Base-by-base conservation (phyloP, 2,329 filamentous ascomycete species). In the Pezicula carpinea region DNA sequence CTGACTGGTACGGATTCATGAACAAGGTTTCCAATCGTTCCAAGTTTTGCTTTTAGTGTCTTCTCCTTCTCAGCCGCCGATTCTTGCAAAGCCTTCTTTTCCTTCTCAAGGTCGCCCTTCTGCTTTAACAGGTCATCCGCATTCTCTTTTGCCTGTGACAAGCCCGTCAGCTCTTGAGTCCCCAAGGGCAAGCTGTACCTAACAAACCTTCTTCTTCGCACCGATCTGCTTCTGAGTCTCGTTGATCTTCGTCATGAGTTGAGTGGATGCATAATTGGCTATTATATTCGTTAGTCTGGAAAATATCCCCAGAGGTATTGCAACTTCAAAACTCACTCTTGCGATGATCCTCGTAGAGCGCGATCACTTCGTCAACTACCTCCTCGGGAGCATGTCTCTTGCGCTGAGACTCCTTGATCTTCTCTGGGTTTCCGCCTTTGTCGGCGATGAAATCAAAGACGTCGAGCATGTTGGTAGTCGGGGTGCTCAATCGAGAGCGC, bases 381-480 rank as follows among this genome's bases (percentile, higher is more conserved):
- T 89, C 87, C 62, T 90, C 87, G 13, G 83, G 77, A 41, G 89
- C 91, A 73, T 82, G 80, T 59, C 93, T 84, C 64, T 83, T 83
- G 59, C 86, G 81, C 71, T 99, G 93, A 55, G 87, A 93, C 68
- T 96, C 89, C 67, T 87, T 87, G 69, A 99, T 93, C 72, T 83
- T 85, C 64, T 95, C 86, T 14, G 90, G 89, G 71, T 97, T 82
- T 59, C 93, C 93, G 57, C 92, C 93, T 60, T 90, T 87, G 69
- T 96, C 89, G 65, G 79, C 70, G 62, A 92, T 85, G 65, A 92
- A 89, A 64, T 91, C 87, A 58, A 79, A 76, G 47, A 89, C 76
- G 72, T 91, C 87, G 57, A 89, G 76, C 85, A 89, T 89, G 45
- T 59, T 68, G 59, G 47, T 38, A 43, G 48, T 44, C 34, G 42